Percentiles rank a stretch among this genome's conserved stretches.
Evolutionary conservation across 768 basidiomycete genomes (phyloP).

Genomic region (Kwoniella heveanensis): DNA sequence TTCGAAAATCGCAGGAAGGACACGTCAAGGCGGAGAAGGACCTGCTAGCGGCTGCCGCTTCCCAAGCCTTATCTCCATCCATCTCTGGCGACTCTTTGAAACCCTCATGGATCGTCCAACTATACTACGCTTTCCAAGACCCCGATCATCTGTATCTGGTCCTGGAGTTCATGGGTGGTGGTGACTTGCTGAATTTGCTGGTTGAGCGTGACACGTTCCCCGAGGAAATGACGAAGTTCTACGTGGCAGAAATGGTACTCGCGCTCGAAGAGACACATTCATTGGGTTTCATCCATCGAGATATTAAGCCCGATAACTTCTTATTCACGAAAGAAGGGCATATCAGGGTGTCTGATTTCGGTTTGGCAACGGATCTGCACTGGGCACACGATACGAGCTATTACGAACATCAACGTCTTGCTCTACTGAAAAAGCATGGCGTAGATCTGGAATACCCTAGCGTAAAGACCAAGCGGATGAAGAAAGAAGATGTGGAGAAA

Average conservation of each 20-base stretch:
- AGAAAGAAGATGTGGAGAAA: conserved; percentile 76
- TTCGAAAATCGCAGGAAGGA: conserved; percentile 94
- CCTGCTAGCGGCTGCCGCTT: conserved; percentile 82
- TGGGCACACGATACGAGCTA: conserved; percentile 98
- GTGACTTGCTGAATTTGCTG: conserved; percentile 91
- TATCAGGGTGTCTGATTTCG: conserved; percentile 93
- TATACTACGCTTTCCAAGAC: conserved; percentile 77
- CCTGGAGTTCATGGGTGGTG: conserved; percentile 93
- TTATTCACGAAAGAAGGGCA: conserved; percentile 91
- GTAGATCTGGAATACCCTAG: conserved; percentile 86
- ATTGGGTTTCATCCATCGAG: conserved; percentile 94
- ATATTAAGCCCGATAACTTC: conserved; percentile 98
- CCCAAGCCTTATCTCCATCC: conserved; percentile 21
- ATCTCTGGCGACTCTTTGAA: conserved; percentile 58
- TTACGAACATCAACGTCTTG: conserved; percentile 89
- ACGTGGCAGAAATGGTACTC: conserved; percentile 95
- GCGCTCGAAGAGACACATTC: conserved; percentile 90
- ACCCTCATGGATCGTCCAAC: conserved; percentile 90
- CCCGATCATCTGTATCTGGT: conserved; percentile 93
- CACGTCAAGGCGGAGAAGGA: conserved; percentile 96
- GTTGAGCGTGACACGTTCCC: conserved; percentile 68
- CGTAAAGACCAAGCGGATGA: conserved; percentile 72
- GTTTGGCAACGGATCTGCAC: conserved; percentile 82
- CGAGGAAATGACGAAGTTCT: conserved; percentile 67
- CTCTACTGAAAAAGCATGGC: conserved; percentile 86